These are phyloP conservation scores for Serpula lacrymans DNA, from an alignment of 768 basidiomycete genomes.

Conservation along the genomic window DNA sequence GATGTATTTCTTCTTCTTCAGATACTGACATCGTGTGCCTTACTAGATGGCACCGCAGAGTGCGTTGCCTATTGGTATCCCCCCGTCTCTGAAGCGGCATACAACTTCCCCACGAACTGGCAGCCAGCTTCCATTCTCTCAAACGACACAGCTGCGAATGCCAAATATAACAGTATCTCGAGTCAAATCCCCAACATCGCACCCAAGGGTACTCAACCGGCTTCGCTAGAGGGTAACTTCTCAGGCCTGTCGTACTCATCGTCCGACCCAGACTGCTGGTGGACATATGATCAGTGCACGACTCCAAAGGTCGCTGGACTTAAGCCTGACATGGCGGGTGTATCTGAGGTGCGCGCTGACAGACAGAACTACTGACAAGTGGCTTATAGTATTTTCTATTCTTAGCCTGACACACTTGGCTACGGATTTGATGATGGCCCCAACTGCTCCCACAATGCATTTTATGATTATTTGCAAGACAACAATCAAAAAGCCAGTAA, in stretches of 20 bases:
- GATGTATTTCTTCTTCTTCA: too few relatives aligned
- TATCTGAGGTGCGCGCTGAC: conserved; percentile 40
- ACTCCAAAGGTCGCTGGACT: conserved; percentile 40
- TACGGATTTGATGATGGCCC: conserved; percentile 58
- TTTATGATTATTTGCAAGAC: conserved; percentile 44
- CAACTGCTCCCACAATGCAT: conserved; percentile 52
- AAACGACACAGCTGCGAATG: conserved; percentile 34
- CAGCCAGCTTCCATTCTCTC: conserved; percentile 36
- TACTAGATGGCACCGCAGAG: conserved; percentile 30
- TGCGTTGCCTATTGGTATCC: conserved; percentile 41
- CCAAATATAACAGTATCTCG: conserved; percentile 38
- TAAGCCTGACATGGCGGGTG: conserved; percentile 33
- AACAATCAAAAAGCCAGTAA: conserved; percentile 53
- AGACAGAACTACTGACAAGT: too few relatives aligned
- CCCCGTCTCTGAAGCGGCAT: conserved; percentile 23
- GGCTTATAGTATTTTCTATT: not conserved
- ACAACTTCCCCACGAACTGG: conserved; percentile 41
- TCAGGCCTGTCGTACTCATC: not conserved
- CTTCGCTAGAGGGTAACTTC: conserved; percentile 2
- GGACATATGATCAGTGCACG: conserved; percentile 39
- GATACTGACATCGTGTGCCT: too few relatives aligned
- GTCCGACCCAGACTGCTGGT: conserved; percentile 26
- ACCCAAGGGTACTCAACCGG: conserved; percentile 24
- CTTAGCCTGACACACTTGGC: conserved; percentile 44
- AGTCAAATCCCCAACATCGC: conserved; percentile 40